A percentile compares a stretch with the other conserved stretches of the same genome.
phyloP scores from a whole-genome alignment of 2,329 filamentous ascomycete species.

The Pezicula rhizophila region DNA sequence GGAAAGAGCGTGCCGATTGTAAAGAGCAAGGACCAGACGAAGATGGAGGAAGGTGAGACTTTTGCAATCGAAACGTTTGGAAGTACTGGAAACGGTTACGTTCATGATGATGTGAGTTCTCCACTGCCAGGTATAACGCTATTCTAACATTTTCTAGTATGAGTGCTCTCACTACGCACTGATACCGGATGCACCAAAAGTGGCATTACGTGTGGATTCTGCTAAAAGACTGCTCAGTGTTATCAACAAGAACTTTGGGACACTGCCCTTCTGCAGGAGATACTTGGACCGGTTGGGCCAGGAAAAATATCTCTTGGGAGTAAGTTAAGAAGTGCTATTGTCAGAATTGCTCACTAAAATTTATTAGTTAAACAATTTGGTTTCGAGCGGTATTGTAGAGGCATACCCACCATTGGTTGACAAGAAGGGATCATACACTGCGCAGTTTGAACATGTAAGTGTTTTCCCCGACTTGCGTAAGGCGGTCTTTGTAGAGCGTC shows the following conservation, averaged over 20 bases:
- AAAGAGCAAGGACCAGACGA: slow-evolving; percentile 79
- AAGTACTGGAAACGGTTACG: slow-evolving; percentile 83
- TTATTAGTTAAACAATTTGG: slow-evolving; percentile 73
- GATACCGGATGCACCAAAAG: slow-evolving; percentile 64
- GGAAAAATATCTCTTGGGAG: slow-evolving; percentile 87
- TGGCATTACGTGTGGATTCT: slow-evolving; percentile 70
- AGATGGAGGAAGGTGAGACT: slow-evolving; percentile 96
- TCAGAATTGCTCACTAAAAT: slow-evolving; percentile 23
- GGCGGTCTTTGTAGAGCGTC: neutral
- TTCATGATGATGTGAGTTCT: slow-evolving; percentile 70
- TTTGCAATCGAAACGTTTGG: slow-evolving; percentile 97
- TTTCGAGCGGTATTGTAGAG: slow-evolving; percentile 78
- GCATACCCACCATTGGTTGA: slow-evolving; percentile 85
- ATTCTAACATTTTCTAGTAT: slow-evolving; percentile 37
- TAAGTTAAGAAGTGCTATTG: slow-evolving; percentile 37
- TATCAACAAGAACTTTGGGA: slow-evolving; percentile 96
- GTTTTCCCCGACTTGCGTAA: neutral
- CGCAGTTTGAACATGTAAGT: slow-evolving; percentile 84
- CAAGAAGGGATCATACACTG: slow-evolving; percentile 90
- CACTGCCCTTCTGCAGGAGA: slow-evolving; percentile 81
- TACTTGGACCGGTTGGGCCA: slow-evolving; percentile 91
- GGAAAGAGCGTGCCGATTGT: slow-evolving; percentile 92
- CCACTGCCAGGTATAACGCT: neutral
- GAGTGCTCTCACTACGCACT: slow-evolving; percentile 88
- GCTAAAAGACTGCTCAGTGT: slow-evolving; percentile 80